A percentile compares a stretch with the other conserved stretches of the same genome.
phyloP scores from a whole-genome alignment of 768 basidiomycete genomes.

The Rhodosporidiobolus odoratus region DNA sequence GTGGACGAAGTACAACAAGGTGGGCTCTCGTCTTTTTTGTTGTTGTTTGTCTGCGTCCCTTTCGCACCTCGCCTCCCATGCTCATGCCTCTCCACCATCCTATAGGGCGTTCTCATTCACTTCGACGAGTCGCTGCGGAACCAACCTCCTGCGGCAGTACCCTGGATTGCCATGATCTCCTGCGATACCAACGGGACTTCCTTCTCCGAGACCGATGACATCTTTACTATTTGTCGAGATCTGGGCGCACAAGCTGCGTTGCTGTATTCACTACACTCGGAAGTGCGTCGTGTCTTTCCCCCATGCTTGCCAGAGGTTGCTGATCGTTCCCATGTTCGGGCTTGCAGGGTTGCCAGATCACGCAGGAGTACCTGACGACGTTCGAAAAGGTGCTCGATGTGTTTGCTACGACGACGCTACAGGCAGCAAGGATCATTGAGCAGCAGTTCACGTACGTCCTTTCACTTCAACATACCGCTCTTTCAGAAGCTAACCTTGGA shows the following conservation, averaged over 20 bases:
- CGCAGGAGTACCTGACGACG: slow-evolving; percentile 60
- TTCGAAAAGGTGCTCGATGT: slow-evolving; percentile 73
- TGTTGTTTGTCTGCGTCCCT: too few species aligned
- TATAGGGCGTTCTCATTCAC: slow-evolving; percentile 69
- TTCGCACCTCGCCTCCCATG: too few species aligned
- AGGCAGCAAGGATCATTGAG: slow-evolving; percentile 54
- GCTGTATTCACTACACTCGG: slow-evolving; percentile 66
- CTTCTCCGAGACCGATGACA: slow-evolving; percentile 53
- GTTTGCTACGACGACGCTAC: slow-evolving; percentile 63
- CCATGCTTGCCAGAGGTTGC: not conserved
- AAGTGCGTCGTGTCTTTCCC: slow-evolving; percentile 9
- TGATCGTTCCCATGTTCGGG: not conserved
- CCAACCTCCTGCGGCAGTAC: slow-evolving; percentile 56
- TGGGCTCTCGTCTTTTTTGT: not conserved
- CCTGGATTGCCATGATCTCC: slow-evolving; percentile 84
- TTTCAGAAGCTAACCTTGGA: not conserved
- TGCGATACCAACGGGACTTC: slow-evolving; percentile 71
- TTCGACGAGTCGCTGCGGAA: slow-evolving; percentile 59
- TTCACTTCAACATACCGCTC: not conserved
- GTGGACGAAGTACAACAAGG: slow-evolving; percentile 34
- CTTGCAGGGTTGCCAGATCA: slow-evolving; percentile 63
- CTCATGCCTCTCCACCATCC: not conserved
- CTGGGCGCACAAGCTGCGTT: slow-evolving; percentile 75
- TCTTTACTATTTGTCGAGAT: slow-evolving; percentile 74
- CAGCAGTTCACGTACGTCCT: slow-evolving; percentile 33